A percentile compares a stretch with the other conserved stretches of the same genome.
Conservation (phyloP, 805 yeast genomes). For the Cyberlindnera subsufficiens region DNA sequence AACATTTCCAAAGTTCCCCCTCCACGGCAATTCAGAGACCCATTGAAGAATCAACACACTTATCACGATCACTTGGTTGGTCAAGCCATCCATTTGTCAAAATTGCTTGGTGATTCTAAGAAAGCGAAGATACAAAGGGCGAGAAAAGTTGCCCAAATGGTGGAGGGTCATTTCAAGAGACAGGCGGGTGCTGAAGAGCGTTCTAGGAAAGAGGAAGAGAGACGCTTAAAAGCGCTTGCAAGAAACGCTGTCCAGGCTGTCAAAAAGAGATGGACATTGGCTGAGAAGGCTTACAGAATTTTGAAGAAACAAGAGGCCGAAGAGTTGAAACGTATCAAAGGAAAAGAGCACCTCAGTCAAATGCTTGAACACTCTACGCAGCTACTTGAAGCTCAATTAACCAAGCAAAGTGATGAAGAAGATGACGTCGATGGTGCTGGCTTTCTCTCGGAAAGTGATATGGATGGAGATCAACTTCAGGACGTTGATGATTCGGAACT, state of each 20-base stretch:
- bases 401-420: conserved; percentile 29
- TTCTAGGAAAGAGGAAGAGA: conserved; percentile 67
- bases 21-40: conserved; percentile 40
- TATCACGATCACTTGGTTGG: conserved; percentile 69
- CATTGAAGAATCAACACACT: conserved; percentile 41
- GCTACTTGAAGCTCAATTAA: conserved; percentile 77
- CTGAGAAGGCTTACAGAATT: conserved; percentile 72
- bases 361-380: conserved; percentile 90
- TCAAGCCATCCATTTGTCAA: conserved; percentile 71
- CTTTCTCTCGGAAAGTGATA: neutral
- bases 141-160: conserved; percentile 69
- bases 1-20: conserved; percentile 33
- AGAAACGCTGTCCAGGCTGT: conserved; percentile 78
- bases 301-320: conserved; percentile 75
- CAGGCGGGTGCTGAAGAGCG: conserved; percentile 86
- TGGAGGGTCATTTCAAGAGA: conserved; percentile 82
- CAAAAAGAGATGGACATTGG: conserved; percentile 84
- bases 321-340: conserved; percentile 70
- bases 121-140: conserved; percentile 61
- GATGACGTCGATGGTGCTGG: conserved; percentile 27
- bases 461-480: conserved; percentile 12
- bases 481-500: conserved; percentile 21
- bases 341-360: conserved; percentile 80
- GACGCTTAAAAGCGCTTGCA: conserved; percentile 63
- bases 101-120: conserved; percentile 59